These are phyloP conservation scores for Hypholoma fasciculare DNA, from an alignment of 768 basidiomycete species.

Conservation along the genomic window DNA sequence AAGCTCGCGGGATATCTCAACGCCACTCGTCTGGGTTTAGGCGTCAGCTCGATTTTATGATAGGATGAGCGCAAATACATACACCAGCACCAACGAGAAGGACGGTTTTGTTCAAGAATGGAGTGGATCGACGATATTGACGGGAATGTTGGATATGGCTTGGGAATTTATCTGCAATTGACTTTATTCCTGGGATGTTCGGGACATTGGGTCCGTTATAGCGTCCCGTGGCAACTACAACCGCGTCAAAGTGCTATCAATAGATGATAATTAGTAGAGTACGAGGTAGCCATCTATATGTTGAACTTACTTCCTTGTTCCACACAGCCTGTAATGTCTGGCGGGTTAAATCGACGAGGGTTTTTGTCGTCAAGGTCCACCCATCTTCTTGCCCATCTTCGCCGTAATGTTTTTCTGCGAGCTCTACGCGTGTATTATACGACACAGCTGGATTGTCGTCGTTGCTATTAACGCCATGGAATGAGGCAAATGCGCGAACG, in stretches of 20 bases:
- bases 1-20: slow-evolving; percentile 36
- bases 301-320: slow-evolving; percentile 31
- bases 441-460: slow-evolving; percentile 37
- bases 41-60: neutral
- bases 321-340: slow-evolving; percentile 31
- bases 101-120: slow-evolving; percentile 34
- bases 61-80: slow-evolving; percentile 5
- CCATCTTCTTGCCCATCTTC: slow-evolving; percentile 28
- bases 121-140: slow-evolving; percentile 41
- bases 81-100: slow-evolving; percentile 45
- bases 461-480: slow-evolving; percentile 40
- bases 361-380: slow-evolving; percentile 35
- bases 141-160: slow-evolving; percentile 36
- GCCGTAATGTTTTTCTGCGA: slow-evolving; percentile 36
- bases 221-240: slow-evolving; percentile 32
- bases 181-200: slow-evolving; percentile 30
- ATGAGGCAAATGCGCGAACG: slow-evolving; percentile 41
- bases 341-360: slow-evolving; percentile 19
- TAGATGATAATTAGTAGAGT: slow-evolving; percentile 4
- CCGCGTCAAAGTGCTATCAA: slow-evolving; percentile 33
- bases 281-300: neutral
- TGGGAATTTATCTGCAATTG: slow-evolving; percentile 35
- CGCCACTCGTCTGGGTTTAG: slow-evolving; percentile 29
- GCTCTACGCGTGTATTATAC: slow-evolving; percentile 51
- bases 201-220: slow-evolving; percentile 36